A percentile compares a stretch with the other conserved stretches of the same genome.
These are phyloP conservation scores for Aureobasidium subglaciale DNA, from an alignment of 2,329 filamentous ascomycete species.

Conservation along the genomic window DNA sequence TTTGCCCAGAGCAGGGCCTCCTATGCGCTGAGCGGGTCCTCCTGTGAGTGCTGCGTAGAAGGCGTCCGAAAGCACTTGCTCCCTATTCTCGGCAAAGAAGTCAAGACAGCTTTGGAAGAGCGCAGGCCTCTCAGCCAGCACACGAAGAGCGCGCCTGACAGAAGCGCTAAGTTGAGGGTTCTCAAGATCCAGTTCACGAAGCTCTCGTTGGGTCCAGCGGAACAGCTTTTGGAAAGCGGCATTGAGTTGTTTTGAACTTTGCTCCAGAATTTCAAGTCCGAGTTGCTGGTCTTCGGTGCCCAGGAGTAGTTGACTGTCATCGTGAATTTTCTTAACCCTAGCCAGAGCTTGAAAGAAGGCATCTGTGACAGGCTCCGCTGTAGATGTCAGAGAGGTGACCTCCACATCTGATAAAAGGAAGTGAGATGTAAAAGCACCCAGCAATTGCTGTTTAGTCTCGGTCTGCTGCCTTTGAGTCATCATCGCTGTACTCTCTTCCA, in stretches of 20 bases:
- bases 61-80: conserved; percentile 77
- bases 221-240: conserved; percentile 92
- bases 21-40: conserved; percentile 45
- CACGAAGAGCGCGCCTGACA: conserved; percentile 74
- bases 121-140: conserved; percentile 80
- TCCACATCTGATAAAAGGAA: conserved; percentile 83
- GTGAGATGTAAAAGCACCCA: conserved; percentile 70
- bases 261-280: conserved; percentile 84
- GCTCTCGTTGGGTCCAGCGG: conserved; percentile 88
- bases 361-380: conserved; percentile 75
- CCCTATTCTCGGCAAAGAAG: conserved; percentile 83
- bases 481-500: conserved; percentile 69
- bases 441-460: conserved; percentile 70
- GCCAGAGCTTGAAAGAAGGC: conserved; percentile 71
- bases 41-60: conserved; percentile 88
- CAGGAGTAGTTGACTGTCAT: conserved; percentile 81
- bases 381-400: conserved; percentile 64
- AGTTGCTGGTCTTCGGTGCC: conserved; percentile 84
- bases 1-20: conserved; percentile 47
- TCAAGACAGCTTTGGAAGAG: conserved; percentile 92
- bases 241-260: conserved; percentile 79
- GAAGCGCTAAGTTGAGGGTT: conserved; percentile 85
- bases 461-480: conserved; percentile 65
- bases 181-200: conserved; percentile 86
- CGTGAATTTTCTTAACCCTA: conserved; percentile 78